Base-by-base conservation (phyloP, 2,329 filamentous ascomycete genomes). In the Neonectria sp. region DNA sequence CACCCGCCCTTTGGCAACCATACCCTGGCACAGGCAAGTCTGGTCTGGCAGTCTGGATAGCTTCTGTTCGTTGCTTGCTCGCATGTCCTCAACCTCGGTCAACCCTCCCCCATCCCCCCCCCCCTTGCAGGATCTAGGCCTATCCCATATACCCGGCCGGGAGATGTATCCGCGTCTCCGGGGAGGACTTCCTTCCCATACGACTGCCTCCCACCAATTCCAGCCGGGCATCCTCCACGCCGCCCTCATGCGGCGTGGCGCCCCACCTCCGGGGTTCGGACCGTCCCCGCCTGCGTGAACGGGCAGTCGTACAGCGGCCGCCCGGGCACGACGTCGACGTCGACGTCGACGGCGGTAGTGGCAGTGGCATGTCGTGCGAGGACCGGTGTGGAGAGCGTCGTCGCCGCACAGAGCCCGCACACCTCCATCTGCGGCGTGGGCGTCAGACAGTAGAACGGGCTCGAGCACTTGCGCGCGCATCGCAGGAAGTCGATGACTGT, bases 371-470 rank as follows among this genome's bases (percentile, higher is more conserved):
- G 74, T 37, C 68, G 73, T 69, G 73, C 65, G 60, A 75, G 65
- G 71, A 76, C 71, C 72, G 73, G 73, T 76, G 73, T 71, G 64
- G 71, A 70, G 46, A 72, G 56, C 46, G 63, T 69, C 12, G 65
- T 68, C 40, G 73, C 60, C 27, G 69, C 55, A 63, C 74, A 76
- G 52, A 76, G 63, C 60, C 65, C 62, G 69, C 75, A 76, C 60
- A 76, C 51, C 57, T 75, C 74, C 71, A 77, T 68, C 65, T 76
- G 68, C 46, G 71, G 73, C 46, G 70, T 71, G 61, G 76, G 72
- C 31, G 73, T 76, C 60, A 78, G 72, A 60, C 75, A 73, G 68
- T 78, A 78, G 67, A 74, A 77, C 46, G 76, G 76, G 58, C 74
- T 78, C 59, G 69, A 69, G 70, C 76, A 78, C 70, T 71, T 74